Conservation (phyloP, 352 stramenopile species). For the Peronospora farinosa region DNA sequence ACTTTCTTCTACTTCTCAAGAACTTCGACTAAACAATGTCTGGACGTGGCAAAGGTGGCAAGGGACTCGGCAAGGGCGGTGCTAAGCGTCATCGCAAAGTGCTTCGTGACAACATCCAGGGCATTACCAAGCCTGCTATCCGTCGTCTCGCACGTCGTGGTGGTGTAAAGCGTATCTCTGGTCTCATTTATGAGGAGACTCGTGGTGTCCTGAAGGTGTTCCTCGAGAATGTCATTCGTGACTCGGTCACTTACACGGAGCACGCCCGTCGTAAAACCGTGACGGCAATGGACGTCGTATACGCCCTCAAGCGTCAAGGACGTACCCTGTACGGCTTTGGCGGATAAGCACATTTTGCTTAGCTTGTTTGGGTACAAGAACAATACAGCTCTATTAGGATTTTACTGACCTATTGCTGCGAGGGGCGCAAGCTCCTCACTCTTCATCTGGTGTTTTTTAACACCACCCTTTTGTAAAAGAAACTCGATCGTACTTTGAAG, state of each 20-base stretch:
- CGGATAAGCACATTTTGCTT: slow-evolving; percentile 38
- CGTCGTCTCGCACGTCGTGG: slow-evolving; percentile 95
- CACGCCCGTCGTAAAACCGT: slow-evolving; percentile 95
- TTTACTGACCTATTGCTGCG: not conserved
- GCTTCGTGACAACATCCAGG: slow-evolving; percentile 89
- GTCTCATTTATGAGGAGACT: slow-evolving; percentile 98
- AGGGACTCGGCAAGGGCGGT: slow-evolving; percentile 77
- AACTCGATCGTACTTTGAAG: slow-evolving; percentile 2
- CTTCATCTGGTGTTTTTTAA: slow-evolving; percentile 42
- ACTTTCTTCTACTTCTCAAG: slow-evolving; percentile 21
- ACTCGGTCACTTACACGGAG: slow-evolving; percentile 95
- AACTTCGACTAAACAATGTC: slow-evolving; percentile 61
- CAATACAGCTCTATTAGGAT: no score
- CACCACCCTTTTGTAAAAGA: slow-evolving; percentile 33
- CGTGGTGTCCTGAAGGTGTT: slow-evolving; percentile 97
- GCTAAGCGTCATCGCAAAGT: slow-evolving; percentile 86
- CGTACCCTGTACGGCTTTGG: slow-evolving; percentile 94
- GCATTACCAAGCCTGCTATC: slow-evolving; percentile 93
- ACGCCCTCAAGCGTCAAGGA: slow-evolving; percentile 96
- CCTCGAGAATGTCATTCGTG: slow-evolving; percentile 97
- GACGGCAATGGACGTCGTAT: slow-evolving; percentile 97
- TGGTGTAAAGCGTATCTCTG: slow-evolving; percentile 96
- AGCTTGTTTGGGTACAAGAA: not conserved
- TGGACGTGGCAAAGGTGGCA: slow-evolving; percentile 79
- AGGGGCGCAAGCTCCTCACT: not conserved